A percentile compares a stretch with the other conserved stretches of the same genome.
Evolutionary conservation across 2,329 filamentous ascomycete genomes (phyloP).

Genomic region (Pseudocercospora ulei): DNA sequence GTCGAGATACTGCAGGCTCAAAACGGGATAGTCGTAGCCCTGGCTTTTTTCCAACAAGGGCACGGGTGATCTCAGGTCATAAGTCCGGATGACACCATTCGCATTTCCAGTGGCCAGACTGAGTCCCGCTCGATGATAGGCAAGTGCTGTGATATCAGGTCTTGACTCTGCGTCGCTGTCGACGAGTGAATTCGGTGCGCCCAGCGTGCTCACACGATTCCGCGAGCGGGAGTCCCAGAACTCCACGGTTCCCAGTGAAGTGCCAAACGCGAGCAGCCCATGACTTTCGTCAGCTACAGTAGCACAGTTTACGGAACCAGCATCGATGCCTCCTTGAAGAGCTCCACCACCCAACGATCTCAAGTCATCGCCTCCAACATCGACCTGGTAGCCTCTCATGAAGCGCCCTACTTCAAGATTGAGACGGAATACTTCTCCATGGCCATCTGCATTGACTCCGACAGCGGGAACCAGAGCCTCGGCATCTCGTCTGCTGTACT

Average conservation of each 20-base stretch:
- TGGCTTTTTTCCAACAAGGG: slow-evolving; percentile 88
- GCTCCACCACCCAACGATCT: slow-evolving; percentile 57
- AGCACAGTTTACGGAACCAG: slow-evolving; percentile 77
- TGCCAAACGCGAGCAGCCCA: slow-evolving; percentile 85
- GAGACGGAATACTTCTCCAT: slow-evolving; percentile 83
- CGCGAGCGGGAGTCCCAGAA: slow-evolving; percentile 89
- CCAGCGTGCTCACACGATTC: slow-evolving; percentile 66
- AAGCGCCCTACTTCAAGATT: slow-evolving; percentile 88
- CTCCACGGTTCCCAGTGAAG: slow-evolving; percentile 87
- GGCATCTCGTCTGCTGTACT: slow-evolving; percentile 71
- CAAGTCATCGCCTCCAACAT: slow-evolving; percentile 75
- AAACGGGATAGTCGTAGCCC: slow-evolving; percentile 85
- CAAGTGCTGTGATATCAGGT: slow-evolving; percentile 69
- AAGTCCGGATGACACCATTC: slow-evolving; percentile 76
- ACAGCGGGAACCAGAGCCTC: slow-evolving; percentile 83
- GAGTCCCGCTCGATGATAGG: slow-evolving; percentile 75
- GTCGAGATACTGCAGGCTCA: slow-evolving; percentile 62
- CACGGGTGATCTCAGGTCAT: slow-evolving; percentile 78
- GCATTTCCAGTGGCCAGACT: slow-evolving; percentile 82
- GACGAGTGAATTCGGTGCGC: slow-evolving; percentile 39
- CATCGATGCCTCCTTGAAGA: slow-evolving; percentile 74
- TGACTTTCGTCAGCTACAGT: slow-evolving; percentile 82
- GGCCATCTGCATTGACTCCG: slow-evolving; percentile 72
- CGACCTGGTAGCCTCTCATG: slow-evolving; percentile 86
- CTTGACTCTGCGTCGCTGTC: slow-evolving; percentile 32